phyloP scores from a whole-genome alignment of 306 rosid species.

The Begonia loranthoides region DNA sequence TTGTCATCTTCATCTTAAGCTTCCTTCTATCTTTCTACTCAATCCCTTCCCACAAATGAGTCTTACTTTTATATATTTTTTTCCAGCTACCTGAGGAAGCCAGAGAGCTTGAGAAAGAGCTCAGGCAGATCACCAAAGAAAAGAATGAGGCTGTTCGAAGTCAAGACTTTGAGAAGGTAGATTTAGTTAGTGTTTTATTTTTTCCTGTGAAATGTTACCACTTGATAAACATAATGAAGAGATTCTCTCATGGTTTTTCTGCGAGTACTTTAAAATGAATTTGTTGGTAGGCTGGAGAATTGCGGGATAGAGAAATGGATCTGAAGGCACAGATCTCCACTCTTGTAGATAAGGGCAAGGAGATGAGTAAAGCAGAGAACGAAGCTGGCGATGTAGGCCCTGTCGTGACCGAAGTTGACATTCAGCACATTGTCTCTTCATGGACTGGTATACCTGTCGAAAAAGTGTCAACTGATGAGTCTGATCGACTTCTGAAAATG shows the following conservation, averaged over 20 bases:
- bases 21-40: constrained; percentile 45
- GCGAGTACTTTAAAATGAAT: neutral
- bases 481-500: constrained; percentile 9
- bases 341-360: neutral
- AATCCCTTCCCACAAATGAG: neutral
- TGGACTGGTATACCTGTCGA: constrained; percentile 21
- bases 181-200: neutral
- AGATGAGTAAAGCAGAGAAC: constrained; percentile 1
- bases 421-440: constrained; percentile 12
- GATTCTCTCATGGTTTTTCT: neutral
- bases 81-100: constrained; percentile 90
- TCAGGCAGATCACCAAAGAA: constrained; percentile 83
- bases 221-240: constrained; percentile 5
- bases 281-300: constrained; percentile 72
- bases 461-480: constrained; percentile 14
- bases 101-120: constrained; percentile 78
- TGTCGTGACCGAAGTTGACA: constrained; percentile 12
- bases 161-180: constrained; percentile 94
- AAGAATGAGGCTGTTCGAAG: constrained; percentile 82
- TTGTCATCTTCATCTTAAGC: constrained; percentile 50
- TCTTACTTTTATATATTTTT: neutral
- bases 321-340: constrained; percentile 46
- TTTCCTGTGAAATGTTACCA: neutral
- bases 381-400: constrained; percentile 10
- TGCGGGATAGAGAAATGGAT: constrained; percentile 92